Evolutionary conservation across 164 flowering plant genomes (phyloP).

Genomic region (Amborella trichopoda): DNA sequence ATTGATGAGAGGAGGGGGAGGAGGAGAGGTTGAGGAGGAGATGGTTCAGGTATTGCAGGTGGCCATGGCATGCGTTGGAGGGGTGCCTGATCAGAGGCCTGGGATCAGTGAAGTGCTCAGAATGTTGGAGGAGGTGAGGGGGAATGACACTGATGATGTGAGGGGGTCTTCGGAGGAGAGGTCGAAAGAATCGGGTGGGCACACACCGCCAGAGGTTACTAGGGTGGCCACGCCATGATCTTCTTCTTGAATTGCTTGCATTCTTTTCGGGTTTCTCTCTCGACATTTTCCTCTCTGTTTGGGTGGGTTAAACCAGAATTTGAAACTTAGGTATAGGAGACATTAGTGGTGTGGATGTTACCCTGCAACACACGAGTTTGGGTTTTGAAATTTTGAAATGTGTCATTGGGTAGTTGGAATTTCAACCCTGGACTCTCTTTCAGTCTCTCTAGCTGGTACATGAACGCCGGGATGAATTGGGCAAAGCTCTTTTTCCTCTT

Average conservation of each 20-base stretch:
- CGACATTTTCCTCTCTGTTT: neutral
- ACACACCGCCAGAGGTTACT: conserved; percentile 57
- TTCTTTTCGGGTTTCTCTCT: too few relatives aligned
- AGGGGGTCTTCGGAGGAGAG: conserved; percentile 78
- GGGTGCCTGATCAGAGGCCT: conserved; percentile 83
- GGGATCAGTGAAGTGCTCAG: conserved; percentile 58
- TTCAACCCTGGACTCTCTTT: too few relatives aligned
- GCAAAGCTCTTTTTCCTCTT: too few relatives aligned
- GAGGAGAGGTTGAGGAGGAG: conserved; percentile 76
- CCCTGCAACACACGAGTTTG: too few relatives aligned
- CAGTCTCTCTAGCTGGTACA: too few relatives aligned
- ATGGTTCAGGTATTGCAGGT: conserved; percentile 94
- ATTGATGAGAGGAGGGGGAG: conserved; percentile 79
- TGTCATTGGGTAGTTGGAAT: too few relatives aligned
- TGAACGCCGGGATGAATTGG: too few relatives aligned
- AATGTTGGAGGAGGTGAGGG: conserved; percentile 71
- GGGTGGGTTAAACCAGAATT: neutral
- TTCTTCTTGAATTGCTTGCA: too few relatives aligned
- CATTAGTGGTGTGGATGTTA: too few relatives aligned
- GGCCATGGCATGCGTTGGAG: conserved; percentile 84
- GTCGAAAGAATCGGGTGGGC: conserved; percentile 61
- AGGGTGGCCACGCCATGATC: conserved; percentile 31
- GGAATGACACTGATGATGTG: conserved; percentile 57
- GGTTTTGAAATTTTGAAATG: too few relatives aligned
- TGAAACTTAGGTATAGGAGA: too few relatives aligned